These are phyloP conservation scores for Luffa aegyptiaca DNA, from an alignment of 306 rosid genomes.

Conservation along the genomic window DNA sequence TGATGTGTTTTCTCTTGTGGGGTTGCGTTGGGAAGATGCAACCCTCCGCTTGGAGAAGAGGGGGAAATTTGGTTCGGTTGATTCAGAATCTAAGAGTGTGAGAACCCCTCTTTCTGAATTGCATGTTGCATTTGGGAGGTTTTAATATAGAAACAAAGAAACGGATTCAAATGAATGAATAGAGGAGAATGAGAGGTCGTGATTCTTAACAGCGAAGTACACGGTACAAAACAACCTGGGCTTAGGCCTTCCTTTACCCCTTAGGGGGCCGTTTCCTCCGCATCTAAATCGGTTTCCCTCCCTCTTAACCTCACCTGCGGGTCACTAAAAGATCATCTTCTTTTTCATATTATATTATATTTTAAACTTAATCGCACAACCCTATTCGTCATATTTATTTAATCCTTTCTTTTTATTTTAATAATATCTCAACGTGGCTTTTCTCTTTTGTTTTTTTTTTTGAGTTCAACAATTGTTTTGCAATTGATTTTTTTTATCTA, in stretches of 20 bases:
- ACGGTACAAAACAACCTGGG: not conserved
- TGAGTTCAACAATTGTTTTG: too few relatives aligned
- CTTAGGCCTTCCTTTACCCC: too few relatives aligned
- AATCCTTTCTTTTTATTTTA: too few relatives aligned
- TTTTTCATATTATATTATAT: not conserved
- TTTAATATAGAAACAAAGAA: not conserved
- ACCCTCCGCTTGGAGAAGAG: not conserved
- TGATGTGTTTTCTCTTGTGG: not conserved
- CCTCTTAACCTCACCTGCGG: not conserved
- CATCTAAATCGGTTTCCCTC: not conserved
- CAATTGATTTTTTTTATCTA: too few relatives aligned
- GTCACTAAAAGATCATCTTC: not conserved
- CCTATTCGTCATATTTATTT: too few relatives aligned
- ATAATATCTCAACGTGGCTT: too few relatives aligned
- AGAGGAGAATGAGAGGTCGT: not conserved
- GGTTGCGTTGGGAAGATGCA: not conserved
- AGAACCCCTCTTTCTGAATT: not conserved
- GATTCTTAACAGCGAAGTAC: constrained; percentile 8
- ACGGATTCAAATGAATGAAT: not conserved
- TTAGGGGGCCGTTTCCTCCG: not conserved
- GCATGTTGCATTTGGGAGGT: not conserved
- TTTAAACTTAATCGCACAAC: too few relatives aligned
- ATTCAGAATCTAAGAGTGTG: not conserved
- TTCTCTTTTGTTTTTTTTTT: too few relatives aligned
- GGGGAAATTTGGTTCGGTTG: not conserved